Evolutionary conservation across 148 eudicot genomes (phyloP).

Genomic region (Oxyria digyna): DNA sequence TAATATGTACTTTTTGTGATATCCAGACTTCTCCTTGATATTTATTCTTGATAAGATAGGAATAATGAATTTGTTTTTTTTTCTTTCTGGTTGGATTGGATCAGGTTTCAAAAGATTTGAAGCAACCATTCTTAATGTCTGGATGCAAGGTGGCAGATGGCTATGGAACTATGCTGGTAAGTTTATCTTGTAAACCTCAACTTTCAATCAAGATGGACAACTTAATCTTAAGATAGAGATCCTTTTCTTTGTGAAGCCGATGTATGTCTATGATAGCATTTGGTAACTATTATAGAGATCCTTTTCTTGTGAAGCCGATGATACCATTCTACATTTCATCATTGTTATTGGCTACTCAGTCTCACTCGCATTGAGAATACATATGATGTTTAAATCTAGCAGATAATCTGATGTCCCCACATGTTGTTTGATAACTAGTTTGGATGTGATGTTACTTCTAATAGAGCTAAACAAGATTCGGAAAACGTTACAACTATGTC

Average conservation of each 20-base stretch:
- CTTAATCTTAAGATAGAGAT: not conserved
- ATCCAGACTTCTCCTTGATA: not conserved
- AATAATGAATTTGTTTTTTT: constrained; percentile 2
- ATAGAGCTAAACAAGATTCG: not conserved
- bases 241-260: not conserved
- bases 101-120: constrained; percentile 57
- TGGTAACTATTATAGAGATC: not conserved
- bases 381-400: not conserved
- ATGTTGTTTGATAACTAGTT: not conserved
- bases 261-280: not conserved
- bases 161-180: constrained; percentile 90
- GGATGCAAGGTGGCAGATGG: constrained; percentile 99
- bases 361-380: not conserved
- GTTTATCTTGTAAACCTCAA: not conserved
- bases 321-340: not conserved
- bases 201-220: not conserved
- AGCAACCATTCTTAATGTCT: constrained; percentile 81
- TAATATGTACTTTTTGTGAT: not conserved
- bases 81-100: constrained; percentile 9
- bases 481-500: not conserved
- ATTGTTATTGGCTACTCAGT: not conserved
- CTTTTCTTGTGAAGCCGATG: not conserved
- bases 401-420: not conserved
- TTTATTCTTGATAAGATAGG: not conserved
- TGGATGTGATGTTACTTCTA: not conserved